phyloP scores from a whole-genome alignment of 345 rosid genomes.

The Populus nigra region DNA sequence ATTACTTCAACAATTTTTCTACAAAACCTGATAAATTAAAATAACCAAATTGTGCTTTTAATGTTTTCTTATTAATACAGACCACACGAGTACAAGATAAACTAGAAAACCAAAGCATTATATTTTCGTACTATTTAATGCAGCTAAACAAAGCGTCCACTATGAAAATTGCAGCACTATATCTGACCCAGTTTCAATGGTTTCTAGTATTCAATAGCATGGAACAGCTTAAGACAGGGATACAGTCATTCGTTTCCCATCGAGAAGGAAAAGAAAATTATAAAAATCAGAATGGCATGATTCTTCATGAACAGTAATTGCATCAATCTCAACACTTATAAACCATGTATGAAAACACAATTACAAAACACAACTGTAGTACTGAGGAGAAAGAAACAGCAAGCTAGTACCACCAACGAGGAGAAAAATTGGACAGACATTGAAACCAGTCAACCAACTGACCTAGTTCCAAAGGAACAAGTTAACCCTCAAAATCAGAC shows the following conservation, averaged over 20 bases:
- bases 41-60: too few species aligned
- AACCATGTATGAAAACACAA: neutral
- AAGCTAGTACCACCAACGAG: constrained; percentile 15
- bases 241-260: neutral
- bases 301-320: neutral
- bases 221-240: neutral
- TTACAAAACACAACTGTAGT: neutral
- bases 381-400: neutral
- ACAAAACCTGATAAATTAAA: neutral
- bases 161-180: neutral
- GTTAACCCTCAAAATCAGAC: constrained; percentile 22
- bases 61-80: neutral
- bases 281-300: neutral
- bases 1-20: neutral
- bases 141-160: neutral
- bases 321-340: neutral
- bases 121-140: neutral
- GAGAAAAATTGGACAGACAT: constrained; percentile 4
- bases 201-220: neutral
- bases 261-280: neutral
- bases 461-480: constrained; percentile 16
- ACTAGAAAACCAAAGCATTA: neutral
- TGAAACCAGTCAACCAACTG: constrained; percentile 32
- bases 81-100: neutral
- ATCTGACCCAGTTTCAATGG: neutral